These are phyloP conservation scores for Globisporangium canariense DNA, from an alignment of 352 stramenopile species.

Conservation along the genomic window DNA sequence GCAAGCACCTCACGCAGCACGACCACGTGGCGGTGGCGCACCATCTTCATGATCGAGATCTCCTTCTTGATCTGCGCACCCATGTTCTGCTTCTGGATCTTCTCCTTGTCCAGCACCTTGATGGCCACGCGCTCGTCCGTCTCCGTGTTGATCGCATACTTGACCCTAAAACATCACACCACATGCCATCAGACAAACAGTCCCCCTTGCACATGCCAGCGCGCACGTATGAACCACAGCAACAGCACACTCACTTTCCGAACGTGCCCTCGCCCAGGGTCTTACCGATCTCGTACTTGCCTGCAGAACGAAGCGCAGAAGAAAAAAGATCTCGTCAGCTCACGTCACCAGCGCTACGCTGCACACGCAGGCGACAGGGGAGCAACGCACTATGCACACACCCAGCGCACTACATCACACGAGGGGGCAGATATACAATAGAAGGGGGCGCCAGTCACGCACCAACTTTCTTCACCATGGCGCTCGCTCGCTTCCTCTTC, in stretches of 20 bases:
- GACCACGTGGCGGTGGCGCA: constrained; percentile 87
- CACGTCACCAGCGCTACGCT: neutral
- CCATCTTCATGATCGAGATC: constrained; percentile 99
- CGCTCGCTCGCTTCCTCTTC: neutral
- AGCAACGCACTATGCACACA: neutral
- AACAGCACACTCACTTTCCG: constrained; percentile 87
- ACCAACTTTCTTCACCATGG: constrained; percentile 66
- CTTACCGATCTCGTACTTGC: constrained; percentile 97
- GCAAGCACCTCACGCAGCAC: constrained; percentile 89
- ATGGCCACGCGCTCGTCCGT: constrained; percentile 95
- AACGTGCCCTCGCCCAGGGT: constrained; percentile 96
- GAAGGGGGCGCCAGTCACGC: constrained; percentile 8
- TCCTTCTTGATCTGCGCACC: constrained; percentile 98
- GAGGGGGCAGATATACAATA: neutral
- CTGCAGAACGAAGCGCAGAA: constrained; percentile 28
- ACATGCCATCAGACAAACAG: neutral
- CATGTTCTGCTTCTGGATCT: constrained; percentile 99
- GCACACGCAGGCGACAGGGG: neutral
- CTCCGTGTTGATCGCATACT: constrained; percentile 95
- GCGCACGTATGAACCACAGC: constrained; percentile 2
- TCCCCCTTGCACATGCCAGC: constrained; percentile 1
- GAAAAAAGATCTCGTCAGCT: constrained; percentile 21
- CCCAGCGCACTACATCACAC: neutral
- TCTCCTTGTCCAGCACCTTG: constrained; percentile 98
- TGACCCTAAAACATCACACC: constrained; percentile 53